Evolutionary conservation across 495 filamentous ascomycete genomes (phyloP), one percentile per base, ranked within the genome.

Genomic region (Aspergillus nidulans): DNA sequence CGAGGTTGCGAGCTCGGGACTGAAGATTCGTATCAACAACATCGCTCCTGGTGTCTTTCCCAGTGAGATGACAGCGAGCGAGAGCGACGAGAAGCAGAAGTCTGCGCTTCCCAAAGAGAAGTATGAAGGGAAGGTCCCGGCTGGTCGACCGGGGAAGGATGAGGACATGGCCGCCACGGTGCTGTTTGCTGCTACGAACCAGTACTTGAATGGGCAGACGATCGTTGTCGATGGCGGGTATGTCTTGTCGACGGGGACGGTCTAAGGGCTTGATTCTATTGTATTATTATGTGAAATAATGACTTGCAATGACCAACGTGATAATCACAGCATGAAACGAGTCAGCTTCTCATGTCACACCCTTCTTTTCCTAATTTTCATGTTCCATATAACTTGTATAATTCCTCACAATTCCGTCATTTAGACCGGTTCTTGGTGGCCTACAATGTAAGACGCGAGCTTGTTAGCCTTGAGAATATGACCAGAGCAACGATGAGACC

Each of bases 131-230:
- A 81, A 80, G 63, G 72, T 88, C 4, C 85, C 86, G 0, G 78
- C 80, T 0, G 60, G 66, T 1, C 66, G 88, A 8, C 85, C 86
- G 0, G 87, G 87, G 0, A 82, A 81, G 32, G 88, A 91, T 64
- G 72, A 83, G 30, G 88, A 91, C 62, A 91, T 91, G 86, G 87
- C 83, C 0, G 77, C 77, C 64, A 74, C 85, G 4, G 73, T 89
- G 15, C 64, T 91, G 18, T 86, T 84, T 57, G 65, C 80, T 9
- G 80, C 72, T 9, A 77, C 74, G 4, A 89, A 89, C 55, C 84
- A 88, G 72, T 90, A 90, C 49, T 58, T 90, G 15, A 88, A 87
- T 63, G 88, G 86, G 1, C 80, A 88, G 71, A 84, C 74, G 0
- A 59, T 89, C 19, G 76, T 81, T 0, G 84, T 90, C 21, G 84